Percentiles rank a stretch among this genome's conserved stretches.
Evolutionary conservation across 805 yeast genomes (phyloP).

Genomic region (Wickerhamomyces queroliae): DNA sequence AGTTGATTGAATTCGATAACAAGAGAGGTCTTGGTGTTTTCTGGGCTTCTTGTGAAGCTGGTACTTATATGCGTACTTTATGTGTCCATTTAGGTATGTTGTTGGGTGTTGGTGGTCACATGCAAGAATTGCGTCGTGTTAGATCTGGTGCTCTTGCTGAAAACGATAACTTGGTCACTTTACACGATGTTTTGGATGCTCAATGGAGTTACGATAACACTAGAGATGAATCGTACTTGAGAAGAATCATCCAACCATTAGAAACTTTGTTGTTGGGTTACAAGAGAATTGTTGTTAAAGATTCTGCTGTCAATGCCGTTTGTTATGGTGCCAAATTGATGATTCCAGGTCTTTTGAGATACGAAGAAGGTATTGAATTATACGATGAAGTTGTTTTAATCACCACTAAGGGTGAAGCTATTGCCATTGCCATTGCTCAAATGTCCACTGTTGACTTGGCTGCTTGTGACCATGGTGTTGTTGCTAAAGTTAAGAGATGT

Average conservation of each 20-base stretch:
- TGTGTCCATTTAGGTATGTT: conserved; percentile 99
- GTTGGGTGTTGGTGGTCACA: conserved; percentile 98
- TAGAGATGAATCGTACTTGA: conserved; percentile 91
- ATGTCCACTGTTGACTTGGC: conserved; percentile 98
- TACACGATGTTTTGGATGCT: conserved; percentile 97
- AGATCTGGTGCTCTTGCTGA: conserved; percentile 95
- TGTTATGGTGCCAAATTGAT: conserved; percentile 98
- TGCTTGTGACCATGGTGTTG: conserved; percentile 96
- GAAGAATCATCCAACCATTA: conserved; percentile 91
- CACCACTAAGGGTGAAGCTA: conserved; percentile 99
- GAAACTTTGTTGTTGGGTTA: conserved; percentile 91
- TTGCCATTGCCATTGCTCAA: conserved; percentile 97
- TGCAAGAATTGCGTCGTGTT: conserved; percentile 99
- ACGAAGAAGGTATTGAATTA: conserved; percentile 95
- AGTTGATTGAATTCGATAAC: conserved; percentile 92
- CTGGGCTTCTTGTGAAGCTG: conserved; percentile 99
- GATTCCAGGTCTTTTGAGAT: conserved; percentile 97
- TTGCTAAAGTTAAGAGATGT: conserved; percentile 97
- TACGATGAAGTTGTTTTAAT: conserved; percentile 97
- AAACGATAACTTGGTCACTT: conserved; percentile 85
- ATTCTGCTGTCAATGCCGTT: conserved; percentile 95
- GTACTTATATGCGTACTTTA: conserved; percentile 98
- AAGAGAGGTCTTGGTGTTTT: conserved; percentile 96
- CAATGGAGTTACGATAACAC: conserved; percentile 97
- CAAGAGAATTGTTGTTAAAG: conserved; percentile 92